These are phyloP conservation scores for Beauveria pseudobassiana DNA, from an alignment of 2,329 filamentous ascomycete genomes.

Conservation along the genomic window DNA sequence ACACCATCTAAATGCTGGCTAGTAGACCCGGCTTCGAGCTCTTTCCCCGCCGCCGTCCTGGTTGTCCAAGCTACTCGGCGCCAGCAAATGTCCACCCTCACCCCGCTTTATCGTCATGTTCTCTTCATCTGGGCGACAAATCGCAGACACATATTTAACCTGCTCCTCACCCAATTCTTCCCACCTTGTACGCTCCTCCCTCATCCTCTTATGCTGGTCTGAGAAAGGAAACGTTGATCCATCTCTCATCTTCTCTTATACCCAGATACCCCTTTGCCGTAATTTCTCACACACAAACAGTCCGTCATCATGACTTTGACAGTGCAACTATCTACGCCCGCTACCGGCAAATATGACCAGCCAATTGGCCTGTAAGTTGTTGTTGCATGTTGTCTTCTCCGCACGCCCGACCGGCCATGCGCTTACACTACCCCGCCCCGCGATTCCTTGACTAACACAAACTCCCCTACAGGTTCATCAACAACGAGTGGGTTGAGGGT, in stretches of 20 bases:
- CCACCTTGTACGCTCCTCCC: background rate
- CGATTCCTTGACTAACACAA: background rate
- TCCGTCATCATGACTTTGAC: constrained; percentile 38
- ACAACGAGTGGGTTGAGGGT: constrained; percentile 76
- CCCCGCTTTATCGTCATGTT: constrained; percentile 9
- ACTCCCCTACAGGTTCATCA: constrained; percentile 61
- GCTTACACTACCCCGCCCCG: background rate
- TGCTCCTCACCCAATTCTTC: background rate
- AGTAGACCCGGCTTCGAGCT: background rate
- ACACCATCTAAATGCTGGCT: background rate
- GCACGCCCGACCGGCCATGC: background rate
- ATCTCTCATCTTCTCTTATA: constrained; percentile 12
- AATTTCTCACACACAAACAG: constrained; percentile 13
- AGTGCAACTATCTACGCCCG: constrained; percentile 59
- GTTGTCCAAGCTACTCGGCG: constrained; percentile 4
- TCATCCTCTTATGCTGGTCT: background rate
- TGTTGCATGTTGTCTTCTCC: background rate
- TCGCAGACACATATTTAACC: constrained; percentile 6
- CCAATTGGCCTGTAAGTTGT: constrained; percentile 53
- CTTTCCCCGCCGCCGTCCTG: background rate
- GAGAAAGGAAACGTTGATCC: background rate
- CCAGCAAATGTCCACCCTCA: background rate
- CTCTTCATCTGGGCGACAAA: background rate
- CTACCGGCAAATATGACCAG: constrained; percentile 52
- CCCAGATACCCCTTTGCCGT: constrained; percentile 16